Evolutionary conservation across 2,329 filamentous ascomycete genomes (phyloP), one percentile per base, ranked within the genome.

Genomic region (Rutstroemia sp.): DNA sequence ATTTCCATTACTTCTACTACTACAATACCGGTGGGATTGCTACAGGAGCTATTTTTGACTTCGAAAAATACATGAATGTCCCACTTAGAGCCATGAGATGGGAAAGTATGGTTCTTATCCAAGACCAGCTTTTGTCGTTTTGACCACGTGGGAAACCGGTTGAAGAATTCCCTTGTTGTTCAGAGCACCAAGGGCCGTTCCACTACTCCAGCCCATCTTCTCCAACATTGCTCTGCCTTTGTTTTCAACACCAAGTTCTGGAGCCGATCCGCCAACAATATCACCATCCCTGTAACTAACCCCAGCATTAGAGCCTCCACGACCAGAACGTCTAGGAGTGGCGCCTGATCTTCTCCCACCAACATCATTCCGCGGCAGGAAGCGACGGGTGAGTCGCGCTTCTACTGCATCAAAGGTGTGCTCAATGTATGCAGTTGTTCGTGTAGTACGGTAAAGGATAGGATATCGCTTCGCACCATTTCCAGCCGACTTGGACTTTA

Each of bases 121-220:
- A 49, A 99, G 73, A 2, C 94, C 94, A 21, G 90, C 87, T 69
- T 91, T 95, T 9, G 82, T 85, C 39, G 84, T 88, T 74, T 95
- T 96, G 64, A 99, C 87, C 25, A 94, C 82, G 62, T 96, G 92
- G 25, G 84, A 79, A 23, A 99, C 87, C 0, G 92, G 92, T 59
- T 90, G 83, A 61, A 95, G 72, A 52, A 96, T 94, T 34, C 94
- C 94, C 71, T 94, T 89, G 70, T 95, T 96, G 61, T 95, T 85
- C 1, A 77, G 69, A 10, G 88, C 83, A 52, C 94, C 94, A 1
- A 99, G 78, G 1, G 88, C 88, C 67, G 86, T 95, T 5, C 94
- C 94, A 52, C 79, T 86, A 59, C 82, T 88, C 92, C 94, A 99
- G 3, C 94, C 94, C 94, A 97, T 97, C 73, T 94, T 97, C 74